Percentiles rank a stretch among this genome's conserved stretches.
Conservation (phyloP, 2,329 filamentous ascomycete genomes). For the Aureobasidium sp. region DNA sequence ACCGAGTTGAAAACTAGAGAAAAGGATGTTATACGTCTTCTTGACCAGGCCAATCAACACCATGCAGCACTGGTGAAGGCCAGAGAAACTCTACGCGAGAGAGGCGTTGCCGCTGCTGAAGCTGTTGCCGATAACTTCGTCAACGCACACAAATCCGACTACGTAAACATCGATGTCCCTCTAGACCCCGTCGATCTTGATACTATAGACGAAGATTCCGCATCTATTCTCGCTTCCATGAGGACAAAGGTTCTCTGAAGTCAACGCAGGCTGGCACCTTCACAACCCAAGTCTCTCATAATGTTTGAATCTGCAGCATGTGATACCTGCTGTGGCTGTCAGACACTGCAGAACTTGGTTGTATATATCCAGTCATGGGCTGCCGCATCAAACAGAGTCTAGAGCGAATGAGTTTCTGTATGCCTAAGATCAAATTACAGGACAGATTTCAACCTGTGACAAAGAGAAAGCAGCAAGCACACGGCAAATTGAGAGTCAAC, state of each 20-base stretch:
- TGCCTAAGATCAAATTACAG: too few relatives aligned
- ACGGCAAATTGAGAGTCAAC: too few relatives aligned
- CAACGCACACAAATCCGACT: background rate
- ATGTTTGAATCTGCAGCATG: background rate
- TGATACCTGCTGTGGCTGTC: background rate
- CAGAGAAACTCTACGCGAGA: background rate
- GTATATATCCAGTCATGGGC: too few relatives aligned
- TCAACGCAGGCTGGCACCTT: background rate
- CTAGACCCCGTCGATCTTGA: slow-evolving; percentile 5
- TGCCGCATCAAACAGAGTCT: too few relatives aligned
- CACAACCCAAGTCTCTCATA: background rate
- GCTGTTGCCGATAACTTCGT: background rate
- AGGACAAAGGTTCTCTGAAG: background rate
- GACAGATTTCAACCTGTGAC: too few relatives aligned
- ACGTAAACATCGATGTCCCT: background rate
- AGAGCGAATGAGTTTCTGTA: too few relatives aligned
- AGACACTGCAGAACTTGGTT: background rate
- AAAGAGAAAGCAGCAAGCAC: too few relatives aligned
- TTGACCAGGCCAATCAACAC: background rate
- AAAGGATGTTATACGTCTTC: background rate
- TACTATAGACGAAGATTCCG: background rate
- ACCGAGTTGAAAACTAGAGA: background rate
- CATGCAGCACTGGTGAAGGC: background rate
- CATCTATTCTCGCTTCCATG: background rate
- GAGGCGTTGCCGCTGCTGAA: background rate